Base-by-base conservation (phyloP, 2,329 filamentous ascomycete species). In the Diaporthe vexans region DNA sequence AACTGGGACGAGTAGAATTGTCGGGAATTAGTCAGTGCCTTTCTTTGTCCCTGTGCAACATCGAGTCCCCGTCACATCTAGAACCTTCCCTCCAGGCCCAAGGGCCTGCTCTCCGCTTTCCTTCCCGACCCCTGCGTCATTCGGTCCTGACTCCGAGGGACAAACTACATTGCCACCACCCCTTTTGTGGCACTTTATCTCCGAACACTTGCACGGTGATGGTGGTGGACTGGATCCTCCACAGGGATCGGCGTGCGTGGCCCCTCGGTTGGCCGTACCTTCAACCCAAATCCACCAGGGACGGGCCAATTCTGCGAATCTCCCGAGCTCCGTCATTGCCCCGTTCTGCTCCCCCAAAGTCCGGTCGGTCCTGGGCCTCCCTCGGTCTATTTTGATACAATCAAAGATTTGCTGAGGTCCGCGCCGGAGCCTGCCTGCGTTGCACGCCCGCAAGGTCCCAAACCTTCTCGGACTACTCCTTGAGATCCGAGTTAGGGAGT, bases 151-250 rank as follows among this genome's bases (percentile, higher is more conserved):
- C 63, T 67, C 61, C 29, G 29, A 26, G 21, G 40, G 46, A 51
- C 46, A 52, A 19, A 4, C 11, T 37, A 19, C 3, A 7, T 51
- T 46, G 40, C 46, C 61, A 52, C 26, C 19, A 65, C 21, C 46
- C 61, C 17, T 13, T 15, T 33, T n/a, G 46, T 52, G 63, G 46
- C 63, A 52, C 63, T 52, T 52, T 52, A 52, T 37, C 46, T 67
- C 63, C 63, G 63, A 67, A 67, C 63, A 67, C 63, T 67, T 67
- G 63, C 63, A 67, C 63, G 13, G 29, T 52, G 43, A n/a, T 52
- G 46, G 29, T 52, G 43, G 21, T 37, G 29, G 29, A 24, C 46
- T 52, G n/a, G 33, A 67, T 52, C 63, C 46, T 52, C 26, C 59
- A 19, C 33, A 8, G 10, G 21, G 63, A 67, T 67, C 63, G 63